Evolutionary conservation across 1,284 basidiomycete genomes (phyloP), one percentile per base, ranked within the genome.

Genomic region (Farysia itapuensis): DNA sequence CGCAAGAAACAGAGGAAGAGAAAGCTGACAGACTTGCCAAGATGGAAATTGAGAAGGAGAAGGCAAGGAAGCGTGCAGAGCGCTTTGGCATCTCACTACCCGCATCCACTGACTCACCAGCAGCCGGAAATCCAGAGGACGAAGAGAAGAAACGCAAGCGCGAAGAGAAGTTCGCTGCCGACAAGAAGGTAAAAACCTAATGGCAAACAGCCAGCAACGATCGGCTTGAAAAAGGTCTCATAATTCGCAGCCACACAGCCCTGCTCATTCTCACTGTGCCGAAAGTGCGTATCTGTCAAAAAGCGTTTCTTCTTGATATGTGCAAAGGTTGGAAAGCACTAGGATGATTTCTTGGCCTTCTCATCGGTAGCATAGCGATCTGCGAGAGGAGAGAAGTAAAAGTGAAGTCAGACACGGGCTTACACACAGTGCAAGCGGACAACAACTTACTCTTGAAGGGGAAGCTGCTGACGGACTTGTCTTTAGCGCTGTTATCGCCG

Each of bases 401-500:
- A n/a, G n/a, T n/a, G 26, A 28, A 28, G 26, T 28, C 26, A 28
- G 26, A n/a, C n/a, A n/a, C n/a, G n/a, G n/a, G n/a, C n/a, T n/a
- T n/a, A n/a, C n/a, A n/a, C n/a, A n/a, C n/a, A n/a, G n/a, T n/a
- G n/a, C n/a, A n/a, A n/a, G n/a, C n/a, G n/a, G n/a, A n/a, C n/a
- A n/a, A 4, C 22, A 18, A 45, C 52, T 29, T 32, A 49, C 37
- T 64, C 35, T 59, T 64, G 44, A 64, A 64, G 3, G 60, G 60
- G 26, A 59, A 64, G 1, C 24, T 30, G 30, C 46, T 51, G 5
- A 58, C 50, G 12, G 35, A 35, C 28, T 96, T 51, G 30, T 64
- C 60, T 35, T 56, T 54, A 4, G 60, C 60, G 1, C 28, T 7
- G 1, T 8, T 3, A 26, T 64, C 47, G 3, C 60, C 60, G 0